A percentile compares a stretch with the other conserved stretches of the same genome.
These are phyloP conservation scores for Leccinum subtestaceum DNA, from an alignment of 768 basidiomycete genomes.

Conservation along the genomic window DNA sequence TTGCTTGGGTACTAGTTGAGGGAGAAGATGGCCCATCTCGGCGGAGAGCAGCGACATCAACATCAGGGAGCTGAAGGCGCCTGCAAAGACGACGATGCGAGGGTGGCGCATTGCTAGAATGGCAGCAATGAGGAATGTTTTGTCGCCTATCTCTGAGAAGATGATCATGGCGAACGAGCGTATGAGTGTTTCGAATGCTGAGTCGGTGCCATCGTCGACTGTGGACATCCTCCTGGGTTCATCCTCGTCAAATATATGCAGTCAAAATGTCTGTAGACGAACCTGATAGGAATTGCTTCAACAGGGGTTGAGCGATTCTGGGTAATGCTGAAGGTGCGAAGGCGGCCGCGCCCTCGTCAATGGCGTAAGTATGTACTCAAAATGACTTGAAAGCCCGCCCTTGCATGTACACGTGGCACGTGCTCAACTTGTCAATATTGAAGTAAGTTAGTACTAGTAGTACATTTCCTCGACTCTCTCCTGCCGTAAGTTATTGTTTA, in stretches of 20 bases:
- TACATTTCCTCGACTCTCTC: too few species aligned
- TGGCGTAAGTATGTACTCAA: not conserved
- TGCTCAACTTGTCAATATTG: not conserved
- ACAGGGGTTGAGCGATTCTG: not conserved
- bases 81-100: slow-evolving; percentile 78
- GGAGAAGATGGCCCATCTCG: slow-evolving; percentile 87
- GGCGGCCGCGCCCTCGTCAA: not conserved
- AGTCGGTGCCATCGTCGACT: slow-evolving; percentile 11
- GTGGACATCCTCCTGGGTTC: slow-evolving; percentile 18
- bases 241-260: not conserved
- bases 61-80: slow-evolving; percentile 83
- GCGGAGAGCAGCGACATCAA: slow-evolving; percentile 95
- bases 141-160: slow-evolving; percentile 92
- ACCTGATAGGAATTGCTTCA: slow-evolving; percentile 6
- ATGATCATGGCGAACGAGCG: slow-evolving; percentile 92
- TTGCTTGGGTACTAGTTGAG: slow-evolving; percentile 68
- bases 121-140: slow-evolving; percentile 86
- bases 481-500: not conserved
- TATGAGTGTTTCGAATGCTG: slow-evolving; percentile 47
- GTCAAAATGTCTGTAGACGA: not conserved
- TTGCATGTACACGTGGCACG: not conserved
- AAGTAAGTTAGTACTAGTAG: too few species aligned
- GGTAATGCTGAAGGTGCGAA: not conserved
- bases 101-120: slow-evolving; percentile 93
- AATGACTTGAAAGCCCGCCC: not conserved